Conservation (phyloP, 2,329 filamentous ascomycete species). For the Penicillium oxalicum region DNA sequence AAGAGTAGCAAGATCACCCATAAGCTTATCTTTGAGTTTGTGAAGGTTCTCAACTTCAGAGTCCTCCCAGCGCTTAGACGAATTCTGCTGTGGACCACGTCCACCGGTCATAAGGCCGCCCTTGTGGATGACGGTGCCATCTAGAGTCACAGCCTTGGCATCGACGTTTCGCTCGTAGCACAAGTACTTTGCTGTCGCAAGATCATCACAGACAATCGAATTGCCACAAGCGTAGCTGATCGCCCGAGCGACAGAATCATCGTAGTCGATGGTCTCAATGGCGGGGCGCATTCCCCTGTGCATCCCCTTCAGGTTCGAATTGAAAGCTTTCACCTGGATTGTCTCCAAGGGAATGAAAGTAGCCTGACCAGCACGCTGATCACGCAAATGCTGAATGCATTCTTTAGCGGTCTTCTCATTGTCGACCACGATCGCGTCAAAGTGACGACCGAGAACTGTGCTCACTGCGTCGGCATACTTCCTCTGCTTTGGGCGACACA, state of each 20-base stretch:
- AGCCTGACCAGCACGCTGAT: conserved; percentile 78
- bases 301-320: conserved; percentile 84
- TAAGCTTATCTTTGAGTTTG: conserved; percentile 66
- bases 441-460: conserved; percentile 84
- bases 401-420: conserved; percentile 90
- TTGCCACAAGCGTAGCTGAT: conserved; percentile 94
- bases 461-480: conserved; percentile 92
- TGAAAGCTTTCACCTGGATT: conserved; percentile 88
- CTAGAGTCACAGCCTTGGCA: conserved; percentile 88
- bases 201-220: conserved; percentile 85
- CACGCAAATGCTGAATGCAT: conserved; percentile 89
- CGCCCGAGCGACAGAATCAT: conserved; percentile 77
- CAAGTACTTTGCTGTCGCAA: conserved; percentile 80
- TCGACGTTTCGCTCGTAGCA: conserved; percentile 79
- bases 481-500: conserved; percentile 95
- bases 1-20: conserved; percentile 70
- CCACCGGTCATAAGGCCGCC: conserved; percentile 95
- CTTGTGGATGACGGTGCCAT: conserved; percentile 96
- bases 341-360: conserved; percentile 97
- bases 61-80: conserved; percentile 78
- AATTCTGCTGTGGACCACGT: conserved; percentile 65
- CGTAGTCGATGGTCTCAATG: conserved; percentile 94
- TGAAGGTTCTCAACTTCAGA: conserved; percentile 81
- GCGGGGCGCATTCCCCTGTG: conserved; percentile 76
- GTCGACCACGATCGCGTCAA: conserved; percentile 91